phyloP scores from a whole-genome alignment of 148 eudicot species.

The Rheum nobile region DNA sequence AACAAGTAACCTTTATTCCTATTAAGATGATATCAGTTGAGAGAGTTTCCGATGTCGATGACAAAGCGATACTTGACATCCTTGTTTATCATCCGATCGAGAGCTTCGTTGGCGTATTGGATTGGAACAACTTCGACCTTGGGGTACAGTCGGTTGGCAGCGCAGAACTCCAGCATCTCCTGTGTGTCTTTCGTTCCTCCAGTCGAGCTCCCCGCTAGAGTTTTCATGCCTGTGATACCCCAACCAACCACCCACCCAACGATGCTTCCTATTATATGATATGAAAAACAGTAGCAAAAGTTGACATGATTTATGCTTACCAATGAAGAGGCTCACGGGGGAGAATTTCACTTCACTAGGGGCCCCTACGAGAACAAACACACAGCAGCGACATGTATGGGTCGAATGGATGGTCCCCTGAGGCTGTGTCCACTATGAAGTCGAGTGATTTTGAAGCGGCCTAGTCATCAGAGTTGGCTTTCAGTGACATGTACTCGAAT shows the following conservation, averaged over 20 bases:
- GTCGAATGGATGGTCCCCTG: conserved; percentile 64
- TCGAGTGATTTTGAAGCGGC: conserved; percentile 42
- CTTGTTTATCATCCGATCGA: conserved; percentile 62
- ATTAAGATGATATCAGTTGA: conserved; percentile 13
- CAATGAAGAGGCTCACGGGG: conserved; percentile 42
- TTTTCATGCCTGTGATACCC: too few relatives aligned
- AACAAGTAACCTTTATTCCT: too few relatives aligned
- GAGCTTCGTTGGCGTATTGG: conserved; percentile 59
- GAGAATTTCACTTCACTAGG: conserved; percentile 55
- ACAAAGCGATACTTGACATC: conserved; percentile 79
- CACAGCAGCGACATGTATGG: conserved; percentile 51
- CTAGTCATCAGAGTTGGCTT: conserved; percentile 14
- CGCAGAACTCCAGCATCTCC: conserved; percentile 77
- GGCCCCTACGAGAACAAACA: conserved; percentile 49
- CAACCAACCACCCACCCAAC: too few relatives aligned
- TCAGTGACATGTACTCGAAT: too few relatives aligned
- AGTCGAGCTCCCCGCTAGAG: too few relatives aligned
- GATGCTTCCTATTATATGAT: not conserved
- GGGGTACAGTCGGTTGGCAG: conserved; percentile 44
- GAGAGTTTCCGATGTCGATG: conserved; percentile 65
- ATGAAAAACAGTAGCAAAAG: not conserved
- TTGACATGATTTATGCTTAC: conserved; percentile 15
- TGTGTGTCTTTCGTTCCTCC: conserved; percentile 65
- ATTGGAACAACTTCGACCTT: conserved; percentile 54
- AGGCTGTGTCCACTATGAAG: conserved; percentile 71